Conservation (phyloP, 129 eudicot genomes). For the Artemisia tridentata region DNA sequence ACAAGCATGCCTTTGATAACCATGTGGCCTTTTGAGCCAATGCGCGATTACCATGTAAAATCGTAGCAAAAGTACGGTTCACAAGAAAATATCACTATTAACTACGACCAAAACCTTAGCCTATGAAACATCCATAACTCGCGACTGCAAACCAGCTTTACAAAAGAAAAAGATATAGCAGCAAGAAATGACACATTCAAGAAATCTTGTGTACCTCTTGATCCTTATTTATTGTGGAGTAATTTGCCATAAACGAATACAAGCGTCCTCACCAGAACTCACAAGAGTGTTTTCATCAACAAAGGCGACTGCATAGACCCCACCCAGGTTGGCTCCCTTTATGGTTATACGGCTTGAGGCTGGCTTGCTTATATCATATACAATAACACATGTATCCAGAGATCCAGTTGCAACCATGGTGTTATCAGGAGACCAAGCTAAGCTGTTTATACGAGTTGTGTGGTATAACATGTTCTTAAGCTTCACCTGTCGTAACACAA, state of each 20-base stretch:
- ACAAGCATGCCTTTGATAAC: no score
- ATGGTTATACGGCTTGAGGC: conserved; percentile 73
- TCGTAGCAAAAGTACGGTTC: conserved; percentile 1
- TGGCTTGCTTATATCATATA: conserved; percentile 78
- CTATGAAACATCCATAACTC: conserved; percentile 11
- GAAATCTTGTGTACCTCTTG: conserved; percentile 15
- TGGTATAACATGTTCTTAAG: conserved; percentile 91
- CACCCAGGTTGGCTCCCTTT: conserved; percentile 93
- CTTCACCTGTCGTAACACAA: conserved; percentile 55
- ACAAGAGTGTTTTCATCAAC: conserved; percentile 58
- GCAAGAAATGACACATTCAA: conserved; percentile 14
- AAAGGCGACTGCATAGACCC: conserved; percentile 85
- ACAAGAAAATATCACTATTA: conserved; percentile 27
- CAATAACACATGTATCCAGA: conserved; percentile 84
- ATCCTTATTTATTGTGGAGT: conserved; percentile 43
- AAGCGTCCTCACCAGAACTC: conserved; percentile 96
- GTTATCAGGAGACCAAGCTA: conserved; percentile 94
- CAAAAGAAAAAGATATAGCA: conserved; percentile 19
- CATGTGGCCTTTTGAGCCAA: conserved; percentile 2
- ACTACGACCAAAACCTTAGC: conserved; percentile 16
- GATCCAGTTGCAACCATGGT: conserved; percentile 95
- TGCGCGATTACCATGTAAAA: background rate
- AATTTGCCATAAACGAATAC: conserved; percentile 74
- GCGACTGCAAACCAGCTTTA: conserved; percentile 27
- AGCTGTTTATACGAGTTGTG: conserved; percentile 83